These are phyloP conservation scores for Amorphotheca resinae DNA, from an alignment of 495 filamentous ascomycete genomes.

Conservation along the genomic window DNA sequence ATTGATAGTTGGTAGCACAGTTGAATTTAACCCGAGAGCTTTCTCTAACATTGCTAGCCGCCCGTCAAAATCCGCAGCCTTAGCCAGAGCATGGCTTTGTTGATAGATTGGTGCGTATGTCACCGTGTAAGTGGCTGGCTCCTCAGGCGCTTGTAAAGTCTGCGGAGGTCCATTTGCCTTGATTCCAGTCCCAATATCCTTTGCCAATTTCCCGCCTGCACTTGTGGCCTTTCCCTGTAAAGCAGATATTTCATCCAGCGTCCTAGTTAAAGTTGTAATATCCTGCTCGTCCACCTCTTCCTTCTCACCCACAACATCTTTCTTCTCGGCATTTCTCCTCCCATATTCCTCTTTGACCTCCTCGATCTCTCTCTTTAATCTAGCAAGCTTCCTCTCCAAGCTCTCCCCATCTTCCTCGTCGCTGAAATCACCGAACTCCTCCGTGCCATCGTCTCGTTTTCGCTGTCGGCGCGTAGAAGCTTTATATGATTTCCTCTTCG, in stretches of 20 bases:
- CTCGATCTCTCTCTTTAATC: conserved; percentile 64
- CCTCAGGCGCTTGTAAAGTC: conserved; percentile 5
- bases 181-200: conserved; percentile 14
- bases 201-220: conserved; percentile 11
- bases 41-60: conserved; percentile 69
- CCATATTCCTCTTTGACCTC: conserved; percentile 60
- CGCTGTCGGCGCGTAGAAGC: conserved; percentile 53
- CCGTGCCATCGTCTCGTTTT: conserved; percentile 43
- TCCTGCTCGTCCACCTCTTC: conserved; percentile 14
- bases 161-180: conserved; percentile 17
- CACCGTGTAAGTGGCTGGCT: conserved; percentile 35
- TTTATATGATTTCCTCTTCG: conserved; percentile 70
- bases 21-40: conserved; percentile 62
- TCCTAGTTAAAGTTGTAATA: conserved; percentile 48
- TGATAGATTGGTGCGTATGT: conserved; percentile 45
- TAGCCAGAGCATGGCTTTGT: conserved; percentile 54
- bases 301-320: conserved; percentile 18
- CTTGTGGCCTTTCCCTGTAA: conserved; percentile 19
- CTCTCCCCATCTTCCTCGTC: conserved; percentile 58
- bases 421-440: conserved; percentile 53
- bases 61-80: conserved; percentile 77
- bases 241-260: conserved; percentile 43
- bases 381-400: conserved; percentile 62
- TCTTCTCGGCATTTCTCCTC: conserved; percentile 31
- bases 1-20: conserved; percentile 47